Conservation (phyloP, 768 basidiomycete species). For the Kwoniella dejecticola region DNA sequence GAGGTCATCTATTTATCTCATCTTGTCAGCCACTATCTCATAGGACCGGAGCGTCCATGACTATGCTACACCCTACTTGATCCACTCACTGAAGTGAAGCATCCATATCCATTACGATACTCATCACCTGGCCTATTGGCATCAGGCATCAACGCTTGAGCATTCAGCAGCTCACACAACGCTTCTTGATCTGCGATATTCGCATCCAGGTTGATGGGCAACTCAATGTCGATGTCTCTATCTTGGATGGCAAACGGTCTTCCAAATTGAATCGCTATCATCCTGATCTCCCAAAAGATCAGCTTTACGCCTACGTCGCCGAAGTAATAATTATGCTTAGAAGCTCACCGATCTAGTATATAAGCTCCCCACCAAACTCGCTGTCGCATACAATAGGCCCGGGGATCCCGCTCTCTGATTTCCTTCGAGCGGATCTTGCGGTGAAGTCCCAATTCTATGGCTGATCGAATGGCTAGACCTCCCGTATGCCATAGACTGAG, state of each 20-base stretch:
- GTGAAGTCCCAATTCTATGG: conserved; percentile 13
- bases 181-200: conserved; percentile 10
- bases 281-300: background rate
- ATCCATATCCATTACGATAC: conserved; percentile 11
- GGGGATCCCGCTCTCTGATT: conserved; percentile 5
- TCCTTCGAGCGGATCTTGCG: conserved; percentile 4
- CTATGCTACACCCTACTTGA: too few relatives aligned
- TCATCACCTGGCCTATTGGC: conserved; percentile 10
- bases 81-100: conserved; percentile 3
- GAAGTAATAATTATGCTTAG: background rate
- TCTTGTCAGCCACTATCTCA: too few relatives aligned
- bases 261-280: conserved; percentile 16
- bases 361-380: conserved; percentile 10
- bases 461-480: conserved; percentile 4
- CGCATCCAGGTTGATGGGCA: conserved; percentile 10
- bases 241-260: conserved; percentile 10
- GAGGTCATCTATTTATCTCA: too few relatives aligned
- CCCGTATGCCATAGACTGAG: conserved; percentile 16
- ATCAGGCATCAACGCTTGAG: conserved; percentile 10
- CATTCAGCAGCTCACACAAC: background rate
- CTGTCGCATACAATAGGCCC: conserved; percentile 11
- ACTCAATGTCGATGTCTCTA: conserved; percentile 11
- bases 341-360: conserved; percentile 10
- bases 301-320: background rate
- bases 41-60: too few relatives aligned